phyloP scores from a whole-genome alignment of 148 eudicot species.

The Rhododendron ferrugineum region DNA sequence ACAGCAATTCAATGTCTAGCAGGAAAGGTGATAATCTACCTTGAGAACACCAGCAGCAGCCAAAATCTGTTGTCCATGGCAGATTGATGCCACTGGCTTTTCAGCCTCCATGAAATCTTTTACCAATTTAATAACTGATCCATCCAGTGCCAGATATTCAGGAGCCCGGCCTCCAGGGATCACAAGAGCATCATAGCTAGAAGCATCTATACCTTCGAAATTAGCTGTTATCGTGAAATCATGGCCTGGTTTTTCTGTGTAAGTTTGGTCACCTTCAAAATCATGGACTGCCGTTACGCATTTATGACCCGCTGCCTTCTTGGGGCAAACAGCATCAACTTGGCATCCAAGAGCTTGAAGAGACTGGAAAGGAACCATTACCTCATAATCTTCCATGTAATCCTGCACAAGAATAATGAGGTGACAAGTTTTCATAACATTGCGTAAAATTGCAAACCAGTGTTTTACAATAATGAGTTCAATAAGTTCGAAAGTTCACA shows the following conservation, averaged over 20 bases:
- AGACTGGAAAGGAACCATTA: slow-evolving; percentile 90
- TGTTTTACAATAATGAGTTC: background rate
- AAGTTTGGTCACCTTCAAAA: slow-evolving; percentile 98
- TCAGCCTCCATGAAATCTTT: slow-evolving; percentile 68
- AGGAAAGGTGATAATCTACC: slow-evolving; percentile 34
- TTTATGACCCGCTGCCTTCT: slow-evolving; percentile 62
- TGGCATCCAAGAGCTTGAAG: slow-evolving; percentile 96
- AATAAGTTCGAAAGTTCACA: background rate
- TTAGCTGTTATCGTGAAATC: slow-evolving; percentile 63
- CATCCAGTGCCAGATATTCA: slow-evolving; percentile 85
- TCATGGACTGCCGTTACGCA: slow-evolving; percentile 95
- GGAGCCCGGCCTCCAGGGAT: slow-evolving; percentile 99
- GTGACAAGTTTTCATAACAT: background rate
- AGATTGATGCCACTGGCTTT: slow-evolving; percentile 95
- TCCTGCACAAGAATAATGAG: slow-evolving; percentile 40
- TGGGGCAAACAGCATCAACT: slow-evolving; percentile 94
- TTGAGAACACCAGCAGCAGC: slow-evolving; percentile 96
- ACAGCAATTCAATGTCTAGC: background rate
- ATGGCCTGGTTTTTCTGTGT: slow-evolving; percentile 95
- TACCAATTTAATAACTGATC: slow-evolving; percentile 59
- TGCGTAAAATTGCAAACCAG: background rate
- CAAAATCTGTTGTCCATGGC: slow-evolving; percentile 98
- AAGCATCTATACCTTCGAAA: slow-evolving; percentile 55
- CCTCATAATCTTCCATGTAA: slow-evolving; percentile 97
- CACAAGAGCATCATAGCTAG: slow-evolving; percentile 91